These are phyloP conservation scores for Martiniozyma asiatica DNA, from an alignment of 1,139 yeast species.

Conservation along the genomic window DNA sequence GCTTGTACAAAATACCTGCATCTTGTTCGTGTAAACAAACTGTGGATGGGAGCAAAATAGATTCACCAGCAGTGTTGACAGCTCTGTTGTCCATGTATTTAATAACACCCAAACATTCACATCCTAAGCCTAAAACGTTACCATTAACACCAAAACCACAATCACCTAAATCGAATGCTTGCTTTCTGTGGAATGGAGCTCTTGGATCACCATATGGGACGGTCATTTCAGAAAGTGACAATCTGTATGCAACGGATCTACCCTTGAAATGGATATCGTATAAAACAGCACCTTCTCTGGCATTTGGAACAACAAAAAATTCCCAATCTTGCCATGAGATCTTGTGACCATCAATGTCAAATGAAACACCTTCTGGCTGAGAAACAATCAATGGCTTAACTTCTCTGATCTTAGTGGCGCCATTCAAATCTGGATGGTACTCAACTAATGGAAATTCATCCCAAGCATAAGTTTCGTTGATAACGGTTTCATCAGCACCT, in stretches of 20 bases:
- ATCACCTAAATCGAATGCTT: slow-evolving; percentile 87
- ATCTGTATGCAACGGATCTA: slow-evolving; percentile 67
- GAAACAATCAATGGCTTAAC: slow-evolving; percentile 64
- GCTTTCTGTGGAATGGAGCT: slow-evolving; percentile 84
- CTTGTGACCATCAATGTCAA: slow-evolving; percentile 47
- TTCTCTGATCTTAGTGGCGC: slow-evolving; percentile 40
- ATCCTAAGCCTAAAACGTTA: slow-evolving; percentile 64
- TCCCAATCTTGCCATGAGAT: slow-evolving; percentile 88
- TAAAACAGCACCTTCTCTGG: slow-evolving; percentile 76
- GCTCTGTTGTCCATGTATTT: slow-evolving; percentile 64
- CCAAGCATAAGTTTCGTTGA: slow-evolving; percentile 49
- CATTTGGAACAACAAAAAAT: slow-evolving; percentile 62
- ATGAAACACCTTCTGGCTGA: slow-evolving; percentile 86
- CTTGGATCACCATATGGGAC: slow-evolving; percentile 90
- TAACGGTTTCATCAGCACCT: slow-evolving; percentile 44
- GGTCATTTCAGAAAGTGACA: slow-evolving; percentile 78
- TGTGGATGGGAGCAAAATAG: slow-evolving; percentile 55
- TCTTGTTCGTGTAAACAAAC: slow-evolving; percentile 90
- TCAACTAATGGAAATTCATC: slow-evolving; percentile 50
- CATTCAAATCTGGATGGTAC: slow-evolving; percentile 65
- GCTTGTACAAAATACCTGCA: slow-evolving; percentile 70
- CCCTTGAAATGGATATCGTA: slow-evolving; percentile 75
- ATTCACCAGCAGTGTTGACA: slow-evolving; percentile 52
- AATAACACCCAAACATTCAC: slow-evolving; percentile 84
- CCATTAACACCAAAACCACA: slow-evolving; percentile 80